Evolutionary conservation across 1,284 basidiomycete genomes (phyloP).

Genomic region (Leccinum pachyderme): DNA sequence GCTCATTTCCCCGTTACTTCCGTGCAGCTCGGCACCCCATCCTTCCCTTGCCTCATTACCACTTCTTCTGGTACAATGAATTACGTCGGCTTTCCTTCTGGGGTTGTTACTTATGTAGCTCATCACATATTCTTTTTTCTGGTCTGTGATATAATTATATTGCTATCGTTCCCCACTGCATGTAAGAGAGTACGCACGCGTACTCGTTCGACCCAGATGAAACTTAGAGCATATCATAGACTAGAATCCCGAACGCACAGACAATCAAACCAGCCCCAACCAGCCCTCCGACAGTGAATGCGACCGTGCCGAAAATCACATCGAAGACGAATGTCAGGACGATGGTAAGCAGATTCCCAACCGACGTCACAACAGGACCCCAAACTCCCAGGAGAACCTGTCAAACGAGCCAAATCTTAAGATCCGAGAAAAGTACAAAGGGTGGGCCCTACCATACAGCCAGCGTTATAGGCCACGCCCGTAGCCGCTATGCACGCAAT

Average conservation of each 20-base stretch:
- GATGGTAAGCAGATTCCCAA: slow-evolving; percentile 81
- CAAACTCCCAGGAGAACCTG: slow-evolving; percentile 76
- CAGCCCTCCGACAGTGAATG: slow-evolving; percentile 62
- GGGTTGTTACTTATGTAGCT: slow-evolving; percentile 34
- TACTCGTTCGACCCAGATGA: neutral
- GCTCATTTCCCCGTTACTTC: slow-evolving; percentile 28
- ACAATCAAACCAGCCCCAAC: slow-evolving; percentile 70
- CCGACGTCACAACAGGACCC: slow-evolving; percentile 84
- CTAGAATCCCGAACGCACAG: slow-evolving; percentile 69
- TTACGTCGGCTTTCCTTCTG: slow-evolving; percentile 19
- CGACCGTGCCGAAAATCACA: slow-evolving; percentile 58
- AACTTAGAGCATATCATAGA: slow-evolving; percentile 60
- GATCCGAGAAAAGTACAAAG: neutral
- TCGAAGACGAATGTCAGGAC: slow-evolving; percentile 78
- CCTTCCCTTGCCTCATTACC: slow-evolving; percentile 8
- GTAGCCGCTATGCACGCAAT: slow-evolving; percentile 62
- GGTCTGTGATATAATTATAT: slow-evolving; percentile 36
- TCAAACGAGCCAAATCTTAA: slow-evolving; percentile 5
- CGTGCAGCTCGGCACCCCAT: slow-evolving; percentile 10
- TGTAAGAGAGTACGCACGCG: neutral
- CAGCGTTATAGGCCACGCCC: slow-evolving; percentile 75
- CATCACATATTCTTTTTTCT: slow-evolving; percentile 33
- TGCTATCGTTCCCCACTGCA: slow-evolving; percentile 20
- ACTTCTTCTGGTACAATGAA: slow-evolving; percentile 17
- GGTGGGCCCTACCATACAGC: slow-evolving; percentile 61